phyloP scores from a whole-genome alignment of 2,329 filamentous ascomycete genomes.

The Aspergillus versicolor region DNA sequence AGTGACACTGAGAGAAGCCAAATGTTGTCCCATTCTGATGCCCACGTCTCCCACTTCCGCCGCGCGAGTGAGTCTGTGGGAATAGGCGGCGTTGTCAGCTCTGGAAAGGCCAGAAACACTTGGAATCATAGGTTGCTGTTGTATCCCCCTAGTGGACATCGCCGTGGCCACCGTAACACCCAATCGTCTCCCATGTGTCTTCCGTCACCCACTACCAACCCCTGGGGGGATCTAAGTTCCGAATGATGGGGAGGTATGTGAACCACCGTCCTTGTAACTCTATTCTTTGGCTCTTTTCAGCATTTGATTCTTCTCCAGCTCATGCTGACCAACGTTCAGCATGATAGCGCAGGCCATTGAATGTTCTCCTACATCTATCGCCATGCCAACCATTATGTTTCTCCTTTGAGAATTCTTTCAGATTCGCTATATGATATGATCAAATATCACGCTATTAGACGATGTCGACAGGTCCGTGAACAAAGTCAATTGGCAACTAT shows the following conservation, averaged over 20 bases:
- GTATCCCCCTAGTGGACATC: constrained; percentile 5
- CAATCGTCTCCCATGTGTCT: constrained; percentile 24
- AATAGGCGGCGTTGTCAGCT: neutral
- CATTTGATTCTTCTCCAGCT: neutral
- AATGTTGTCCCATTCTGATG: neutral
- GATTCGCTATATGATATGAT: neutral
- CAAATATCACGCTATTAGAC: neutral
- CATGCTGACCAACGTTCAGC: neutral
- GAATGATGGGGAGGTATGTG: neutral
- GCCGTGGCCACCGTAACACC: constrained; percentile 21
- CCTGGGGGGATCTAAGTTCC: neutral
- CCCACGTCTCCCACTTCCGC: constrained; percentile 12
- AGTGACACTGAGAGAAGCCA: constrained; percentile 1
- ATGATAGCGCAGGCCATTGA: neutral
- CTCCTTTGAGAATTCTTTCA: neutral
- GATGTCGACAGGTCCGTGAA: neutral
- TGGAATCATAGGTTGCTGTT: constrained; percentile 17
- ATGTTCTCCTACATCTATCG: neutral
- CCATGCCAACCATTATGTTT: neutral
- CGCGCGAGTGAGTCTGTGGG: constrained; percentile 15
- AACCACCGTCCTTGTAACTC: neutral
- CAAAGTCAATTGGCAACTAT: neutral
- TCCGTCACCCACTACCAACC: constrained; percentile 9
- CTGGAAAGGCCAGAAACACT: constrained; percentile 3
- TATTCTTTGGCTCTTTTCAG: neutral